phyloP scores from a whole-genome alignment of 2,329 filamentous ascomycete genomes.

The Acephala macrosclerotiorum region DNA sequence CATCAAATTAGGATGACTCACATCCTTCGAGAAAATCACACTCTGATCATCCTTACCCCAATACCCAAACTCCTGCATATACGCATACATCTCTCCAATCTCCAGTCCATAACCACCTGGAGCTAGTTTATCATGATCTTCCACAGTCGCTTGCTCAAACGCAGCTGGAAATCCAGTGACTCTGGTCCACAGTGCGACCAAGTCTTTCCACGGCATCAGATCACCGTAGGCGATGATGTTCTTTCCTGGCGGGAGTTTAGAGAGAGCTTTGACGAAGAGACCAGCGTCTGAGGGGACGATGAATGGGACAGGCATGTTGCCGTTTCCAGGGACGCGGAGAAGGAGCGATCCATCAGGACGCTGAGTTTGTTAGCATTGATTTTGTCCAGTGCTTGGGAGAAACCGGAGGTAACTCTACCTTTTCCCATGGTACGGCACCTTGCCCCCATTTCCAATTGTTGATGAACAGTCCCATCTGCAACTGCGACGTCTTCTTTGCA shows the following conservation, averaged over 20 bases:
- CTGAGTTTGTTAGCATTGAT: slow-evolving; percentile 18
- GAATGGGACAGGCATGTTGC: slow-evolving; percentile 33
- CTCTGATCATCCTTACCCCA: slow-evolving; percentile 44
- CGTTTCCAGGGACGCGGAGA: slow-evolving; percentile 23
- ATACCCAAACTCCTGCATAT: slow-evolving; percentile 44
- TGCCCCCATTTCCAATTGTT: slow-evolving; percentile 41
- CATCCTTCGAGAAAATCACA: slow-evolving; percentile 33
- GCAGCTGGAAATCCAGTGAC: slow-evolving; percentile 22
- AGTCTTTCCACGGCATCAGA: slow-evolving; percentile 30
- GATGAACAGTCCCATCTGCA: slow-evolving; percentile 47
- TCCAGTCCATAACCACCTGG: slow-evolving; percentile 39
- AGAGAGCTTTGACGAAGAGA: slow-evolving; percentile 40
- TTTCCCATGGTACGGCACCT: slow-evolving; percentile 26
- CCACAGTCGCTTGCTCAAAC: slow-evolving; percentile 29
- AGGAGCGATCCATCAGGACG: slow-evolving; percentile 26
- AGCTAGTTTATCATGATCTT: slow-evolving; percentile 36
- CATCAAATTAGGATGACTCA: slow-evolving; percentile 13
- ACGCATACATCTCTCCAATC: slow-evolving; percentile 44
- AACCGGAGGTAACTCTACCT: slow-evolving; percentile 16
- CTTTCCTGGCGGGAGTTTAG: slow-evolving; percentile 36
- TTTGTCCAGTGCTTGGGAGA: not conserved
- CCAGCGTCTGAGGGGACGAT: slow-evolving; percentile 42
- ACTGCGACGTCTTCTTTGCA: slow-evolving; percentile 41
- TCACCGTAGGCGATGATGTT: slow-evolving; percentile 33
- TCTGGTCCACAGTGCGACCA: slow-evolving; percentile 30